Evolutionary conservation across 306 rosid genomes (phyloP).

Genomic region (Comarum palustre): DNA sequence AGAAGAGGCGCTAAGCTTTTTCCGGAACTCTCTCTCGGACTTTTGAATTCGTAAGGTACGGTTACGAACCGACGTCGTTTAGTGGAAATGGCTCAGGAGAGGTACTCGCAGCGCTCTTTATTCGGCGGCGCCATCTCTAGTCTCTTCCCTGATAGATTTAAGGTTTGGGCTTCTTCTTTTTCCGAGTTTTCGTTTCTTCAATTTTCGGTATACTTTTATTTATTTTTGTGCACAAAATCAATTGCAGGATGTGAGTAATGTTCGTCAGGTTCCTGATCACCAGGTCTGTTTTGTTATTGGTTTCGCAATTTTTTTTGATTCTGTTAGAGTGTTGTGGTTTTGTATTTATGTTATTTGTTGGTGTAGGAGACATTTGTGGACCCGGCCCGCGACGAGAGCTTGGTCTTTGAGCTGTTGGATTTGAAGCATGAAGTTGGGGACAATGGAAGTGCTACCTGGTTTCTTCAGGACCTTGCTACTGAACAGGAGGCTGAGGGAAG

Average conservation of each 20-base stretch:
- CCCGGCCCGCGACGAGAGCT: conserved; percentile 74
- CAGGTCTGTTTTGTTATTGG: conserved; percentile 43
- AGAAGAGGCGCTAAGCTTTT: no score
- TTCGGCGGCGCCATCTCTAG: conserved; percentile 65
- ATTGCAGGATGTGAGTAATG: conserved; percentile 66
- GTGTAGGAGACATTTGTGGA: conserved; percentile 71
- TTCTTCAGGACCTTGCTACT: conserved; percentile 81
- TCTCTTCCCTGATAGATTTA: conserved; percentile 62
- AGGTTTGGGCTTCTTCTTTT: conserved; percentile 42
- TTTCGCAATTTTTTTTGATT: neutral
- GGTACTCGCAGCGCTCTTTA: conserved; percentile 43
- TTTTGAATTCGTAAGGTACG: no score
- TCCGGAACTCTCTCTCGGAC: no score
- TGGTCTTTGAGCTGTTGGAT: conserved; percentile 77
- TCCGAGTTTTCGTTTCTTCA: neutral
- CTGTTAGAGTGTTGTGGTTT: neutral
- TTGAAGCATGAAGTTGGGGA: conserved; percentile 66
- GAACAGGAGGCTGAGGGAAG: conserved; percentile 77
- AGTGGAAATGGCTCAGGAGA: conserved; percentile 48
- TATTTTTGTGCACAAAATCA: neutral
- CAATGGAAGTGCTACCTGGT: conserved; percentile 78
- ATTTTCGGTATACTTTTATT: neutral
- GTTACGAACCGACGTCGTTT: no score
- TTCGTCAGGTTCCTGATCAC: conserved; percentile 85
- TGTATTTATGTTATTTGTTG: neutral